Evolutionary conservation across 2,329 filamentous ascomycete species (phyloP), one percentile per base, ranked within the genome.

Genomic region (Trichoderma sp.): DNA sequence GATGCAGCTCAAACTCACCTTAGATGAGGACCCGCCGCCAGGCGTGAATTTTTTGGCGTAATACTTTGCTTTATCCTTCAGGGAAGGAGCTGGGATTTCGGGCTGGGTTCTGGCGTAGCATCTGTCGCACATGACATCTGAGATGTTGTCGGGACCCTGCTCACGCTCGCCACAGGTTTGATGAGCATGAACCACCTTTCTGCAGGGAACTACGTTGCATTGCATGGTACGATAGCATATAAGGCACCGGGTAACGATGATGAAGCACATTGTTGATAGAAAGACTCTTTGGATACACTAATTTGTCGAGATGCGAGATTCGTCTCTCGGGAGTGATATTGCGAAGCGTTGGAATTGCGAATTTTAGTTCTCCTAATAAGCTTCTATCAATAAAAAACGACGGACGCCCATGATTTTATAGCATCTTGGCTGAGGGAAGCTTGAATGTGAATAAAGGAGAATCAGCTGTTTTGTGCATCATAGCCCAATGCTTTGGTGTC

Each of bases 11-110:
- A 68, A 61, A 50, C 66, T 26, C 59, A 70, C 68, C 59, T 70
- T 26, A 5, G 58, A 64, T 47, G 68, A 70, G 7, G 58, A 32
- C 4, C 58, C 58, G 20, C 43, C 43, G 1, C 47, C 36, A 15
- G 59, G 59, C 13, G 15, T 57, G 13, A 64, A 39, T n/a, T 57
- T 70, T 57, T 39, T 63, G 30, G 68, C 68, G 23, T 57, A 57
- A 13, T 70, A 17, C 32, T 70, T 70, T 55, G 68, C 68, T 32
- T 64, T 70, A 47, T 64, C 30, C 59, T 57, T 64, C 23, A 70
- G 20, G 5, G 68, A 28, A 28, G 59, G 59, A 17, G 36, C 23
- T 6, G 59, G 59, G 5, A 63, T 28, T 15, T 47, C 23, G 7
- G 15, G 13, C 8, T 69, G 67, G 6, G 59, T 57, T 39, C 32